Conservation (phyloP, 768 basidiomycete species). For the Boletus sensibilis region DNA sequence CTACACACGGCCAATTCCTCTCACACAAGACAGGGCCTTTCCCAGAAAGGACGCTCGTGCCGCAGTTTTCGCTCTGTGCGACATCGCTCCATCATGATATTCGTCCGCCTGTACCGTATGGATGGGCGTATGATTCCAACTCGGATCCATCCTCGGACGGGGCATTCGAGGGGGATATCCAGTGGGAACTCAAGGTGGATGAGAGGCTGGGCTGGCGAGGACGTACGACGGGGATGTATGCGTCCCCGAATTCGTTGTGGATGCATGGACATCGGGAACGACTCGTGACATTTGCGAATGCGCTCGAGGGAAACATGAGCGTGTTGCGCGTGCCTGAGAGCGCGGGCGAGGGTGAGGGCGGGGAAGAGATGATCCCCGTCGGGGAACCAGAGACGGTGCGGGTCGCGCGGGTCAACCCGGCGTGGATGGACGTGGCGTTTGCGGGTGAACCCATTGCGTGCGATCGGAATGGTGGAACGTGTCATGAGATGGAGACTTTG, state of each 20-base stretch:
- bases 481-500: conserved; percentile 41
- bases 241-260: conserved; percentile 45
- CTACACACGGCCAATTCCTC: conserved; percentile 52
- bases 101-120: conserved; percentile 46
- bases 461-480: conserved; percentile 29
- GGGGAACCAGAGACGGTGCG: conserved; percentile 35
- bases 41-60: conserved; percentile 43
- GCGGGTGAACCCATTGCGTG: conserved; percentile 46
- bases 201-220: conserved; percentile 72
- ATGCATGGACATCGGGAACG: conserved; percentile 47
- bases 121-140: conserved; percentile 44
- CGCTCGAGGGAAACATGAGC: conserved; percentile 38
- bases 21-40: conserved; percentile 45
- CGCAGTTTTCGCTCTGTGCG: conserved; percentile 52
- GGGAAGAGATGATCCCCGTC: conserved; percentile 28
- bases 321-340: conserved; percentile 36
- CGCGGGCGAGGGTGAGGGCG: not conserved
- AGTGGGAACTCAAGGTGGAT: conserved; percentile 62
- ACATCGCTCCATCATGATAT: conserved; percentile 57
- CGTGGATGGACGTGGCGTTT: conserved; percentile 62
- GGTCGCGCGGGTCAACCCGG: conserved; percentile 47
- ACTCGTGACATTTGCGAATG: conserved; percentile 45
- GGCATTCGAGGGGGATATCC: conserved; percentile 47
- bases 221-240: conserved; percentile 64
- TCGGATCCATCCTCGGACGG: conserved; percentile 8